Conservation (phyloP, 192 early-diverging fungal species). For the Mycoemilia scoparia region DNA sequence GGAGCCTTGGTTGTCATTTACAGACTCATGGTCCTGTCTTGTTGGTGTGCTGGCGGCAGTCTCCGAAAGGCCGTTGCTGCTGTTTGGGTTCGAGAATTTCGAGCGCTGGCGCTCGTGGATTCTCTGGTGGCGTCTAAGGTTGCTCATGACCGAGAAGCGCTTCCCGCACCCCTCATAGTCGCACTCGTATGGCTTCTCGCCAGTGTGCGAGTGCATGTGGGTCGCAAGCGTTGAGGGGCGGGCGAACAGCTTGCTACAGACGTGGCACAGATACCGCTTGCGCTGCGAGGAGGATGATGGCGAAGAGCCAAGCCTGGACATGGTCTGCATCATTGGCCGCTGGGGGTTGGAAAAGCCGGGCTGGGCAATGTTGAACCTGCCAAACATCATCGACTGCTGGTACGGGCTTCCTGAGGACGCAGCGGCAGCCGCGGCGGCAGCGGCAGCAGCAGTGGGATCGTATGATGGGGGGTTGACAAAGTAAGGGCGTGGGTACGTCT, state of each 20-base stretch:
- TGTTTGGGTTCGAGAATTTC: slow-evolving; percentile 19
- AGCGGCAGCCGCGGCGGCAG: slow-evolving; percentile 4
- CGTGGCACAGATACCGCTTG: slow-evolving; percentile 27
- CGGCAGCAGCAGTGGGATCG: slow-evolving; percentile 12
- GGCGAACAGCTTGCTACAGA: slow-evolving; percentile 30
- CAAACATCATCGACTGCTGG: slow-evolving; percentile 18
- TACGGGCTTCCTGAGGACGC: slow-evolving; percentile 13
- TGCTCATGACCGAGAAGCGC: slow-evolving; percentile 48
- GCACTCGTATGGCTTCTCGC: slow-evolving; percentile 35
- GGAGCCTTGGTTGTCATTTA: too few species aligned
- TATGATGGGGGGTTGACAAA: slow-evolving; percentile 16
- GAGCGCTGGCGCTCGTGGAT: slow-evolving; percentile 32
- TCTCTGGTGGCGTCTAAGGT: slow-evolving; percentile 41
- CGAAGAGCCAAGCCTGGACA: slow-evolving; percentile 12
- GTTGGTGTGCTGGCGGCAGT: neutral
- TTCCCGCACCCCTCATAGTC: slow-evolving; percentile 39
- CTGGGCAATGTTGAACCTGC: slow-evolving; percentile 15
- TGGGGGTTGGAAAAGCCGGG: slow-evolving; percentile 9
- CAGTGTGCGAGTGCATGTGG: slow-evolving; percentile 31
- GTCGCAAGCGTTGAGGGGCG: slow-evolving; percentile 26
- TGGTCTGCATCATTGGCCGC: slow-evolving; percentile 2
- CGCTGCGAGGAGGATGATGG: slow-evolving; percentile 27
- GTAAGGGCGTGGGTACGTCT: slow-evolving; percentile 19
- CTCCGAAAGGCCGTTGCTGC: slow-evolving; percentile 7
- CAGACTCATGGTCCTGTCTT: too few species aligned